Evolutionary conservation across 1,284 basidiomycete genomes (phyloP), one percentile per base, ranked within the genome.

Genomic region (Trametes sp.): DNA sequence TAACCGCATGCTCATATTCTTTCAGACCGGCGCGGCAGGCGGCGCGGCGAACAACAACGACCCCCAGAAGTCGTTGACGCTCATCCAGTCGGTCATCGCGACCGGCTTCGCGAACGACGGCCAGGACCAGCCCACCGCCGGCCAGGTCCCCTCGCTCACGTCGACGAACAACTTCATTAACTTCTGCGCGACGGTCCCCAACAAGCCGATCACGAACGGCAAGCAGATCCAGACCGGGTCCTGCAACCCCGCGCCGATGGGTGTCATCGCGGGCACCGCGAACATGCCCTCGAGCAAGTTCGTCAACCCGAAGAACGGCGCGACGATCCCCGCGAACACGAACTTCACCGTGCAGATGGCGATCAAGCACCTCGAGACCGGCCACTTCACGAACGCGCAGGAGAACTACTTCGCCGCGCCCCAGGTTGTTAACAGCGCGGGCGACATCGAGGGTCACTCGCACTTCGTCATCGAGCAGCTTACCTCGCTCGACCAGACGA

Each of bases 121-220:
- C 63, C 80, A 82, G 68, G 61, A 69, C 44, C n/a, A n/a, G 75
- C 80, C 80, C 13, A 73, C 76, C 24, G 78, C 75, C 69, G 83
- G 85, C 60, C 86, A 87, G 73, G 83, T 85, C 56, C 72, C 85
- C 5, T 88, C 87, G 13, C 72, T 84, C 56, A 89, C 88, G 19
- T 87, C 85, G 46, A 78, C 77, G 44, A 90, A 92, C 80, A 90
- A 91, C 78, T 91, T 87, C 76, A 89, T 90, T 80, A 88, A 89
- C 80, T 88, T 86, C 77, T 89, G 86, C 71, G 70, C 81, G 38
- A 84, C 80, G 26, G 75, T 79, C 28, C 78, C 81, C 41, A 78
- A 83, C 65, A 77, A 84, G 54, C 83, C 84, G 38, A 80, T 89
- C 67, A 88, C 85, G 31, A 82, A 87, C 70, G 85, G 87, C 57